These are phyloP conservation scores for Spizellomyces sp. DNA, from an alignment of 192 early-diverging fungal genomes.

Conservation along the genomic window DNA sequence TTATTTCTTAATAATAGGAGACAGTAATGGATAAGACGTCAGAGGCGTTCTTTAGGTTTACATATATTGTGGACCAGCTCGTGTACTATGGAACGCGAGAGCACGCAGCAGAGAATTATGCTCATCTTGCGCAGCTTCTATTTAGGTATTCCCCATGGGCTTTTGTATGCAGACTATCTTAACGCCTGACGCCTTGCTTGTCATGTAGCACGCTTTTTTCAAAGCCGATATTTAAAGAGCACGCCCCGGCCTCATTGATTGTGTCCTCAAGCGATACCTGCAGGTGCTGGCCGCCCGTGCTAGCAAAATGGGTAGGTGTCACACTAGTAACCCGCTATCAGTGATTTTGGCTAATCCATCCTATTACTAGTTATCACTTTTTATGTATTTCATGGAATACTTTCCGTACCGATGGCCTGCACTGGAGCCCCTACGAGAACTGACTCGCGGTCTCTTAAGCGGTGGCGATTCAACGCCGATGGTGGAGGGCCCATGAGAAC, in stretches of 20 bases:
- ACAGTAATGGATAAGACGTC: conserved; percentile 26
- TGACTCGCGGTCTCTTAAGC: conserved; percentile 5
- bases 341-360: too few species aligned
- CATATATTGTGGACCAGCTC: conserved; percentile 76
- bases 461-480: too few species aligned
- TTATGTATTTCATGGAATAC: conserved; percentile 45
- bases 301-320: too few species aligned
- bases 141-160: conserved; percentile 54
- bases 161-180: not conserved
- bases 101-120: conserved; percentile 68
- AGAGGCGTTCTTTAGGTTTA: conserved; percentile 68
- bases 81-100: conserved; percentile 78
- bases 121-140: conserved; percentile 66
- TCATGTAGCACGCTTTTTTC: conserved; percentile 44
- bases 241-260: conserved; percentile 36
- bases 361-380: conserved; percentile 17
- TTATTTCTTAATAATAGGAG: too few species aligned
- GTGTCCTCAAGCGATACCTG: too few species aligned
- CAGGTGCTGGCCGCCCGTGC: too few species aligned
- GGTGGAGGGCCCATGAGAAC: too few species aligned
- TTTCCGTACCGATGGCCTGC: conserved; percentile 41
- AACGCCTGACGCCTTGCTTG: not conserved
- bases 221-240: conserved; percentile 55
- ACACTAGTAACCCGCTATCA: too few species aligned
- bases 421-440: conserved; percentile 36